Conservation (phyloP, 202 grass and related monocot species). For the Digitaria exilis region DNA sequence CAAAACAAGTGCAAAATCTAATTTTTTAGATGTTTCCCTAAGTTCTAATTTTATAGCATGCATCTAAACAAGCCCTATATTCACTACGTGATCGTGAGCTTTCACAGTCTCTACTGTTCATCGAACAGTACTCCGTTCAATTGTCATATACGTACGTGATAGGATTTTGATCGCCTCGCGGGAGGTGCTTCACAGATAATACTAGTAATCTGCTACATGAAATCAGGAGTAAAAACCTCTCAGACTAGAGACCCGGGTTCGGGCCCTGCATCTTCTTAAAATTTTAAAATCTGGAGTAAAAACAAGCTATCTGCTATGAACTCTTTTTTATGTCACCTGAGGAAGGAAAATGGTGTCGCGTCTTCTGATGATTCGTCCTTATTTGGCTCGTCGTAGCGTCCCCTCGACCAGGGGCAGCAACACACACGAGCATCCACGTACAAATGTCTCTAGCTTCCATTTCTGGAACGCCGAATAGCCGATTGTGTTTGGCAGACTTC, state of each 20-base stretch:
- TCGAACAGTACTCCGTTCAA: not conserved
- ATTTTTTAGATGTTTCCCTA: too few species aligned
- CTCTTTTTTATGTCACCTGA: not conserved
- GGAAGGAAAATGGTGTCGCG: not conserved
- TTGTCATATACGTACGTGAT: not conserved
- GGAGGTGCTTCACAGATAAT: not conserved
- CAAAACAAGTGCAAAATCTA: too few species aligned
- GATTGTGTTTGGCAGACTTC: constrained; percentile 18
- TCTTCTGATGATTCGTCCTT: constrained; percentile 16
- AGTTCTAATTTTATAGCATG: too few species aligned
- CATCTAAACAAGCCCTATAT: too few species aligned
- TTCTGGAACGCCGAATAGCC: constrained; percentile 28
- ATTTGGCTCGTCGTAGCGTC: not conserved
- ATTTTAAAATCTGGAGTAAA: too few species aligned
- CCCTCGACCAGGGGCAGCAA: constrained; percentile 1
- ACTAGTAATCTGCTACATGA: not conserved
- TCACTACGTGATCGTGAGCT: not conserved
- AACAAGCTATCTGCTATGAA: not conserved
- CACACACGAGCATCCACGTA: constrained; percentile 40
- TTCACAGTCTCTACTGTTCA: constrained; percentile 29
- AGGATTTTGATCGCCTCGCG: constrained; percentile 9
- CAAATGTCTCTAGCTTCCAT: constrained; percentile 46
- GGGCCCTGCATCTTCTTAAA: too few species aligned
- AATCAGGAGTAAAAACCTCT: constrained; percentile 20
- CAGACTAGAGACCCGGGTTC: too few species aligned